Evolutionary conservation across 352 stramenopile species (phyloP).

Genomic region (Phytophthora brassicae): DNA sequence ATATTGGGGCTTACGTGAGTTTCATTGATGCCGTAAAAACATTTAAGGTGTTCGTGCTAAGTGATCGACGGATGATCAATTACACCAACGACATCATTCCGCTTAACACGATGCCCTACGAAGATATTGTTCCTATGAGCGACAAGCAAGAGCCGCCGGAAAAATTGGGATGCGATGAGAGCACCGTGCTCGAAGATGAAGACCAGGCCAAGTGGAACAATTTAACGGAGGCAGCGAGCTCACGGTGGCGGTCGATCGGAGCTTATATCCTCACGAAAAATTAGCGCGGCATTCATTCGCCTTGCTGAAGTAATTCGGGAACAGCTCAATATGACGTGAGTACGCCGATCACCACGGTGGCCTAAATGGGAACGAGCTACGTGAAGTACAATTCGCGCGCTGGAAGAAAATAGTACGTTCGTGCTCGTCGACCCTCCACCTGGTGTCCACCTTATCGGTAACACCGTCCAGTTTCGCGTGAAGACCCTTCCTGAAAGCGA

Average conservation of each 20-base stretch:
- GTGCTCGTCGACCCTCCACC: slow-evolving; percentile 1
- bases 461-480: slow-evolving; percentile 7
- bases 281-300: not conserved
- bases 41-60: too few species aligned
- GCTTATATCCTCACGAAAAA: not conserved
- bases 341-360: not conserved
- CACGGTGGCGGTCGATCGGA: too few species aligned
- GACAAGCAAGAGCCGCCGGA: too few species aligned
- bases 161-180: too few species aligned
- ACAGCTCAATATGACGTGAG: not conserved
- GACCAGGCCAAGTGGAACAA: not conserved
- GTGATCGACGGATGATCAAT: too few species aligned
- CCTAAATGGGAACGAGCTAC: not conserved
- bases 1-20: too few species aligned
- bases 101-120: too few species aligned
- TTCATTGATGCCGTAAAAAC: too few species aligned
- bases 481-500: slow-evolving; percentile 2
- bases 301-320: slow-evolving; percentile 1
- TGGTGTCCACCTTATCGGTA: not conserved
- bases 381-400: not conserved
- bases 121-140: too few species aligned
- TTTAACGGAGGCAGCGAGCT: not conserved
- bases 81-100: too few species aligned
- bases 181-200: not conserved
- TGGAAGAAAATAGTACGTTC: slow-evolving; percentile 1